Base-by-base conservation (phyloP, 2,329 filamentous ascomycete species). In the Fusarium lyarnte region DNA sequence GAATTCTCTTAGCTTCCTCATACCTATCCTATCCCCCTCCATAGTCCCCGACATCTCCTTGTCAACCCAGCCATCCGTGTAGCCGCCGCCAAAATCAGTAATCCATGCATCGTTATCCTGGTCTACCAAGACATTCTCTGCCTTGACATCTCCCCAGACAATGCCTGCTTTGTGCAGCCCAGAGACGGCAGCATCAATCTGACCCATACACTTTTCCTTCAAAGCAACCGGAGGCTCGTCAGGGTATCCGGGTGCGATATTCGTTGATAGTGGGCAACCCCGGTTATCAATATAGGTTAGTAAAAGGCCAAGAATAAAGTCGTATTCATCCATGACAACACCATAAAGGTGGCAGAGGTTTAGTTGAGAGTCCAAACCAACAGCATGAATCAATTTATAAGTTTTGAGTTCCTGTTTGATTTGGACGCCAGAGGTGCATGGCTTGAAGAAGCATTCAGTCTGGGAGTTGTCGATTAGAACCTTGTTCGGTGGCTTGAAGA, bases 371-470 rank as follows among this genome's bases (percentile, higher is more conserved):
- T 65, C 54, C 8, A 73, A 61, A 16, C 61, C 49, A 13, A 74
- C 66, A 4, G 46, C 38, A 0, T 46, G 45, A 21, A 78, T 74
- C 27, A 25, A 51, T 42, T 70, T 72, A 6, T 75, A 67, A 2
- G 51, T 46, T 12, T 63, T 45, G 2, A 77, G 70, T 46, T 78
- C 68, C 61, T 66, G 54, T 55, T 63, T 60, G 35, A 29, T 60
- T 17, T 69, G 38, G 12, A 45, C 51, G 17, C 57, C 45, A 4
- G 70, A 75, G 58, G 53, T 17, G n/a, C 62, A 74, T 23, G 57
- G 65, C 36, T 76, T 77, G 29, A 72, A 76, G 65, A 75, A 76
- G 42, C 73, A 77, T 46, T 67, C 52, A 17, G 33, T 65, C 38
- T 62, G 23, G 19, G 62, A n/a, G 14, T 73, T 45, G 5, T 72